phyloP scores from a whole-genome alignment of 257 asterid species.

The Verbascum thapsus region DNA sequence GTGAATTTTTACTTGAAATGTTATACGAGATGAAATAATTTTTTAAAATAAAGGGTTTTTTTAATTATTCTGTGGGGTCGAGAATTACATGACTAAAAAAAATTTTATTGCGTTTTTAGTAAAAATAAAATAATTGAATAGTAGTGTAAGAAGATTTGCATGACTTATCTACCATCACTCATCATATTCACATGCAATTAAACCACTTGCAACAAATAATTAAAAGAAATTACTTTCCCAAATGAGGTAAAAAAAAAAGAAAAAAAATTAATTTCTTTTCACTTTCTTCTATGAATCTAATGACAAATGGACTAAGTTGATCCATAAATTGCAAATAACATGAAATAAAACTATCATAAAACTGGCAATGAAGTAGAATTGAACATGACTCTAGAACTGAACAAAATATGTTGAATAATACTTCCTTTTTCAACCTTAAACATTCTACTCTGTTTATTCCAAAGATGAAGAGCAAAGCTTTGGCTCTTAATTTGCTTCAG shows the following conservation, averaged over 20 bases:
- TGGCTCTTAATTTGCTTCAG: conserved; percentile 47
- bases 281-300: conserved; percentile 24
- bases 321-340: conserved; percentile 27
- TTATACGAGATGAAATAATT: too few relatives aligned
- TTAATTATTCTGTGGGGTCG: too few relatives aligned
- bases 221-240: not conserved
- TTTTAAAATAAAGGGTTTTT: too few relatives aligned
- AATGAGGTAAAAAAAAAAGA: not conserved
- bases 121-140: too few relatives aligned
- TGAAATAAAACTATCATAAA: conserved; percentile 3
- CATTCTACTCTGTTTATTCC: conserved; percentile 82
- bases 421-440: conserved; percentile 66
- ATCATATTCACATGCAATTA: conserved; percentile 25
- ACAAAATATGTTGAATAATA: conserved; percentile 52
- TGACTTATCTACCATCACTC: conserved; percentile 38
- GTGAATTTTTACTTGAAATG: too few relatives aligned
- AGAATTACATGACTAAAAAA: too few relatives aligned
- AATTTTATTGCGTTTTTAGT: too few relatives aligned
- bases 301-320: too few relatives aligned
- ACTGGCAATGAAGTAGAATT: conserved; percentile 34
- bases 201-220: conserved; percentile 1
- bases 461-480: conserved; percentile 70
- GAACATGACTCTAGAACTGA: conserved; percentile 46
- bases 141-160: conserved; percentile 25
- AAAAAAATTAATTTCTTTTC: not conserved